Conservation (phyloP, 148 eudicot species). For the Cornus florida region DNA sequence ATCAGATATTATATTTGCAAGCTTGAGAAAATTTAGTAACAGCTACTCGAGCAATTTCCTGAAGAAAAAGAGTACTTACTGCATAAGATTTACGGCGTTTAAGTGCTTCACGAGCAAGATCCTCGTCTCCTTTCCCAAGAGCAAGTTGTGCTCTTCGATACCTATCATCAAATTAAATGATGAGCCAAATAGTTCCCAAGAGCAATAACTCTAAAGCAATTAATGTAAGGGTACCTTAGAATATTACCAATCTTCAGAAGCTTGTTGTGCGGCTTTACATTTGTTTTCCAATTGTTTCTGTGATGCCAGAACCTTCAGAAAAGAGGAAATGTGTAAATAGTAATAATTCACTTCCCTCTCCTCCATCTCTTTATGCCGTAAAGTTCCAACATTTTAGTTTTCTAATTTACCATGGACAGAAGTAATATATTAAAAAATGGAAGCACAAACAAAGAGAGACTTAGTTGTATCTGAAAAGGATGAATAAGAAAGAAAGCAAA, state of each 20-base stretch:
- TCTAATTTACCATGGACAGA: background rate
- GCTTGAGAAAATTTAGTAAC: too few relatives aligned
- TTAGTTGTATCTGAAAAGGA: background rate
- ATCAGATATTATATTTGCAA: background rate
- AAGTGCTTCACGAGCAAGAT: conserved; percentile 99
- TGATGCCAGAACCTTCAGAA: conserved; percentile 87
- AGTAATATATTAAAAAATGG: background rate
- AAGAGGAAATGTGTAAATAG: conserved; percentile 12
- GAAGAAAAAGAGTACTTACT: conserved; percentile 45
- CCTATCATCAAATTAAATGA: conserved; percentile 46
- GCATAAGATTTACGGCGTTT: conserved; percentile 93
- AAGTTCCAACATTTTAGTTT: background rate
- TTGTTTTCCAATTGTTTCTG: conserved; percentile 93
- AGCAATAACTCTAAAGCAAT: conserved; percentile 5
- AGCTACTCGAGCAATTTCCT: conserved; percentile 5
- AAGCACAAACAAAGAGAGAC: conserved; percentile 7
- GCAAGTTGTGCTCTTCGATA: conserved; percentile 92
- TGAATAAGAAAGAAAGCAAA: background rate
- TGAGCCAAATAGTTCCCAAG: conserved; percentile 11
- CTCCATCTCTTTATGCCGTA: conserved; percentile 3
- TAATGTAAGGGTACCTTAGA: conserved; percentile 2
- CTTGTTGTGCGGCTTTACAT: conserved; percentile 77
- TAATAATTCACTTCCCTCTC: conserved; percentile 6
- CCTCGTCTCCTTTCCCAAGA: conserved; percentile 91
- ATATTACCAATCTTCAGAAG: conserved; percentile 93